Percentiles rank a stretch among this genome's conserved stretches.
phyloP scores from a whole-genome alignment of 495 filamentous ascomycete species.

The Aspergillus egyptiacus region DNA sequence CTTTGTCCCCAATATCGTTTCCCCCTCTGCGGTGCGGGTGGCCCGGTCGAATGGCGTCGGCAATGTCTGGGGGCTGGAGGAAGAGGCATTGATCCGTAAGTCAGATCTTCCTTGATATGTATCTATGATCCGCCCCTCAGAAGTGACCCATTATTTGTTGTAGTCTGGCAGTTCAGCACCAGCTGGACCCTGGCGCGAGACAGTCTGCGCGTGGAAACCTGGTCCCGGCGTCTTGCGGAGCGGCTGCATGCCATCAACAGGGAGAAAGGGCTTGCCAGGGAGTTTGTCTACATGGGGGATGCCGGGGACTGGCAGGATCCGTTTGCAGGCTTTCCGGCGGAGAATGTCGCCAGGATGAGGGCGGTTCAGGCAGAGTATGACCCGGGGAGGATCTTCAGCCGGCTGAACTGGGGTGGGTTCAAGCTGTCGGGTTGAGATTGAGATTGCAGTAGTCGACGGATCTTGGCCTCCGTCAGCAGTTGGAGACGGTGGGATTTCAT shows the following conservation, averaged over 20 bases:
- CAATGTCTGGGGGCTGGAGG: constrained; percentile 36
- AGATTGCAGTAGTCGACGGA: no score
- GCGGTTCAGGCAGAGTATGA: constrained; percentile 33
- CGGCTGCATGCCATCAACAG: constrained; percentile 18
- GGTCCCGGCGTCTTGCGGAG: constrained; percentile 18
- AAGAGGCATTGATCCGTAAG: constrained; percentile 23
- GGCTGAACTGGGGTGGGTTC: constrained; percentile 27
- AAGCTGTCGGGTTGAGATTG: constrained; percentile 13
- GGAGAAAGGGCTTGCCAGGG: constrained; percentile 16
- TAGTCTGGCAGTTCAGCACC: constrained; percentile 32
- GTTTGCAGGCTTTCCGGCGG: constrained; percentile 32
- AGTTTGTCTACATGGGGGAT: constrained; percentile 36
- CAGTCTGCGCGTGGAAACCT: constrained; percentile 30
- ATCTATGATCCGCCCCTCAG: no score
- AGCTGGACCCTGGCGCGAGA: constrained; percentile 23
- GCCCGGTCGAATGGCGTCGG: constrained; percentile 26
- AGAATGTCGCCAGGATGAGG: constrained; percentile 29
- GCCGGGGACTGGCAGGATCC: constrained; percentile 36
- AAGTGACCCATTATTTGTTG: no score
- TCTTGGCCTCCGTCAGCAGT: no score
- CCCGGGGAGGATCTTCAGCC: constrained; percentile 20
- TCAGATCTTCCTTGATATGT: no score
- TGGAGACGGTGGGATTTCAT: no score
- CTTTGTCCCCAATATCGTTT: constrained; percentile 22
- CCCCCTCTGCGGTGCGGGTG: constrained; percentile 13